Evolutionary conservation across 148 eudicot species (phyloP), one percentile per base, ranked within the genome.

Genomic region (Talinum fruticosum): DNA sequence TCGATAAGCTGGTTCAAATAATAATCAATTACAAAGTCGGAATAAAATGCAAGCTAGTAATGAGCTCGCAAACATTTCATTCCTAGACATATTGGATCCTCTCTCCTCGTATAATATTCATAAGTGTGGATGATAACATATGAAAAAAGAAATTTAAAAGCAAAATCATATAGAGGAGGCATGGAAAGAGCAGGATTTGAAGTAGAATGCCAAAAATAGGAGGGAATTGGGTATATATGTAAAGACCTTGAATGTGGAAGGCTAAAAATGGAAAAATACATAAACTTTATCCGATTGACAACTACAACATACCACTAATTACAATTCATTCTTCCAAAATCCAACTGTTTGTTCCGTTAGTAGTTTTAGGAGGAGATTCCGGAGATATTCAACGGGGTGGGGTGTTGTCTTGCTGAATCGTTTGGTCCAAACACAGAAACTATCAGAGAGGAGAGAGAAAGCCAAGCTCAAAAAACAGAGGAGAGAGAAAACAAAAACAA

Each of bases 331-430:
- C 90, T 69, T 76, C 87, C n/a, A n/a, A n/a, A n/a, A n/a, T n/a
- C n/a, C 90, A 88, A 81, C 81, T 89, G 91, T 85, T 81, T 74
- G 92, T 87, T 79, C 66, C 78, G 84, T 53, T 75, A 87, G 79
- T 71, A 44, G 75, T 83, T 90, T 83, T 79, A 84, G 93, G 88
- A 89, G 87, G 83, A 80, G 73, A 78, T 80, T 70, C 73, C 85
- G 91, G 89, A 76, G 69, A 78, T 81, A 81, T 77, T 76, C 36
- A 84, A 71, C 64, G 72, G 37, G 34, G 44, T 72, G 44, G n/a
- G n/a, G n/a, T n/a, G n/a, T n/a, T n/a, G n/a, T n/a, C n/a, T 78
- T 84, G 79, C 84, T 82, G 51, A 69, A 57, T 80, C 86, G 61
- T 84, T 78, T 81, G 78, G 66, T 81, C 83, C 81, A 51, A 41